Evolutionary conservation across 306 rosid genomes (phyloP).

Genomic region (Vigna hirtella): DNA sequence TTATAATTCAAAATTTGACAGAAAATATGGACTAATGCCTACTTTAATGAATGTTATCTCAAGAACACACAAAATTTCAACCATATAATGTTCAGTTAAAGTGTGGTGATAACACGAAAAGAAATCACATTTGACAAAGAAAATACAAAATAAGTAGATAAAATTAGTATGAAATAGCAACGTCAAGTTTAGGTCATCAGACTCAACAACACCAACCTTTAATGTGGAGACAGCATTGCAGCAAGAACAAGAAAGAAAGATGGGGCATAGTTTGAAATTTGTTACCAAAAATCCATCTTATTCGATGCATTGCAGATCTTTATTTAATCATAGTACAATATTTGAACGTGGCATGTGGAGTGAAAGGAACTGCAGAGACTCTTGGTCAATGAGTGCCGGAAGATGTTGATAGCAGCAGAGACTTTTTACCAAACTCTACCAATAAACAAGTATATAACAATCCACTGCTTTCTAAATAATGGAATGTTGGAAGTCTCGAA

Average conservation of each 20-base stretch:
- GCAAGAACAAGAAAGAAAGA: conserved; percentile 12
- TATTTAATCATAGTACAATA: conserved; percentile 13
- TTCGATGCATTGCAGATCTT: background rate
- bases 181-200: conserved; percentile 37
- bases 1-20: too few species aligned
- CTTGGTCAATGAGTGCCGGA: conserved; percentile 39
- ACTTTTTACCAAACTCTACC: conserved; percentile 45
- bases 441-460: conserved; percentile 7
- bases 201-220: conserved; percentile 22
- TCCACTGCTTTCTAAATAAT: conserved; percentile 18
- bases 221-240: background rate
- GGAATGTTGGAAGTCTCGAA: conserved; percentile 23
- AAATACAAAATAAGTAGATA: background rate
- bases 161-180: background rate
- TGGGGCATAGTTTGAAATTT: conserved; percentile 37
- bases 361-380: conserved; percentile 37
- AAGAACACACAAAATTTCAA: too few species aligned
- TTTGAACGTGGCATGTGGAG: conserved; percentile 26
- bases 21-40: too few species aligned
- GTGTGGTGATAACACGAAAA: too few species aligned
- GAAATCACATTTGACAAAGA: too few species aligned
- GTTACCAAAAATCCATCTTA: conserved; percentile 11
- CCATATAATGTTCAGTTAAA: too few species aligned
- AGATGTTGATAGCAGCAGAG: conserved; percentile 31
- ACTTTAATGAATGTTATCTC: too few species aligned